Conservation (phyloP, 2,329 filamentous ascomycete species). For the Claviceps paspali region DNA sequence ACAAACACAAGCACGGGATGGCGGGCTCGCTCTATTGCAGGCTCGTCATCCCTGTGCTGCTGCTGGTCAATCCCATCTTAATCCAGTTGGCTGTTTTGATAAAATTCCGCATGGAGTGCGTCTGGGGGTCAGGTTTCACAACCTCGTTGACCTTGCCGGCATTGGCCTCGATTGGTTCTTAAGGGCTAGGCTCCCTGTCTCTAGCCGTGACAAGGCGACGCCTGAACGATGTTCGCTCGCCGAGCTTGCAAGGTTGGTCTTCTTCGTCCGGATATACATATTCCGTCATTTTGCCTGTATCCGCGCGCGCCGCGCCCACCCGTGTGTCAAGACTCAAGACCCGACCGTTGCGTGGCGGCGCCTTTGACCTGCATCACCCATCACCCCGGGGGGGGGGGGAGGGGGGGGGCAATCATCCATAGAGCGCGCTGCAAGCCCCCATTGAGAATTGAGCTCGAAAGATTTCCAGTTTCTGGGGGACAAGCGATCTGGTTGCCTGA, state of each 20-base stretch:
- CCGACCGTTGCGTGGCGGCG: too few relatives aligned
- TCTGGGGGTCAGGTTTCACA: slow-evolving; percentile 1
- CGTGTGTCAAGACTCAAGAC: neutral
- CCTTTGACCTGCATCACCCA: neutral
- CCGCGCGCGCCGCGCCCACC: neutral
- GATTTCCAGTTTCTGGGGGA: neutral
- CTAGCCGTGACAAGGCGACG: slow-evolving; percentile 1
- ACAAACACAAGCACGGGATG: neutral
- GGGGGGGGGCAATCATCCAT: too few relatives aligned
- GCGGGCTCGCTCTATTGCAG: neutral
- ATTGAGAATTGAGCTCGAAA: too few relatives aligned
- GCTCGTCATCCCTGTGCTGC: neutral
- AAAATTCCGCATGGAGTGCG: neutral
- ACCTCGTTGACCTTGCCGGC: neutral
- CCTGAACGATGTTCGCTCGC: neutral
- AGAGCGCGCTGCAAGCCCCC: too few relatives aligned
- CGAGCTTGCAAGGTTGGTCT: neutral
- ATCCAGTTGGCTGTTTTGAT: too few relatives aligned
- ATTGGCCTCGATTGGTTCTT: neutral
- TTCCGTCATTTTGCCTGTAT: neutral
- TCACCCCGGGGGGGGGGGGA: too few relatives aligned
- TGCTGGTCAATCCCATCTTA: neutral
- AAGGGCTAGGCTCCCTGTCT: neutral
- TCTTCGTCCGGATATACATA: neutral
- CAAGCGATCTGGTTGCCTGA: neutral